phyloP scores from a whole-genome alignment of 2,329 filamentous ascomycete species.

The Cryphonectria japonica region DNA sequence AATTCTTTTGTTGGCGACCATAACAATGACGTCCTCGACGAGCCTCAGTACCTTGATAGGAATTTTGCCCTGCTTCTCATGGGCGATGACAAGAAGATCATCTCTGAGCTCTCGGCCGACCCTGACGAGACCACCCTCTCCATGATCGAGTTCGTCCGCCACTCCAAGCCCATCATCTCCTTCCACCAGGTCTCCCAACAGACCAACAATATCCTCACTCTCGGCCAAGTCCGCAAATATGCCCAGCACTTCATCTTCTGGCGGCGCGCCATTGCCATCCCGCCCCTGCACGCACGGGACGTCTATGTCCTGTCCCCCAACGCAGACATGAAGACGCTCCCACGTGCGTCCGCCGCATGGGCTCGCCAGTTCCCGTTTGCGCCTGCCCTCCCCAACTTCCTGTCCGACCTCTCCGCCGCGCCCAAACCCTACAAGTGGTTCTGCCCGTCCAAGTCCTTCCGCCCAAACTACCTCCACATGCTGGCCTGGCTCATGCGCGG shows the following conservation, averaged over 20 bases:
- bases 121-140: conserved; percentile 75
- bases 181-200: conserved; percentile 71
- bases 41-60: conserved; percentile 74
- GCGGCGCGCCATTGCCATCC: conserved; percentile 89
- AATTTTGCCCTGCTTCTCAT: conserved; percentile 87
- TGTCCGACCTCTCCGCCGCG: conserved; percentile 78
- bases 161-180: conserved; percentile 70
- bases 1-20: conserved; percentile 75
- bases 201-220: conserved; percentile 68
- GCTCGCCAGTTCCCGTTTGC: conserved; percentile 80
- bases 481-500: conserved; percentile 91
- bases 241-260: conserved; percentile 95
- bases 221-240: conserved; percentile 82
- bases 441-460: conserved; percentile 85
- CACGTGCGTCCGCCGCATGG: conserved; percentile 72
- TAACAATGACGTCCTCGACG: conserved; percentile 62
- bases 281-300: conserved; percentile 86
- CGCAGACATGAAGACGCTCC: conserved; percentile 74
- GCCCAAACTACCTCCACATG: conserved; percentile 85
- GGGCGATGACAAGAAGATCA: conserved; percentile 75
- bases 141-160: conserved; percentile 79
- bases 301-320: conserved; percentile 92
- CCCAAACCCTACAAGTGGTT: conserved; percentile 83
- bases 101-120: conserved; percentile 76
- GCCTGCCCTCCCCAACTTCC: conserved; percentile 81